Conservation (phyloP, 768 basidiomycete genomes). For the Tulasnella sp. region DNA sequence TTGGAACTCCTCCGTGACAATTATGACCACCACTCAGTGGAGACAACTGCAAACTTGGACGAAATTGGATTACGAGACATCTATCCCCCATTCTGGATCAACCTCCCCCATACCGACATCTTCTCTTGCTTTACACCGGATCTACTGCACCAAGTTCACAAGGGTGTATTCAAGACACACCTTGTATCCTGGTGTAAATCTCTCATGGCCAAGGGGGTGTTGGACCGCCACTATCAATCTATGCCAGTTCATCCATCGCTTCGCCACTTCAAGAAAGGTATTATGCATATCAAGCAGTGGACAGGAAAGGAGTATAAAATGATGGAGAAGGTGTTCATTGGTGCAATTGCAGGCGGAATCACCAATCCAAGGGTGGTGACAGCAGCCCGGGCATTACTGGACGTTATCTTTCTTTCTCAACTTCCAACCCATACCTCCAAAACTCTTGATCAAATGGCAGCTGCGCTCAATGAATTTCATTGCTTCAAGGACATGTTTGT, state of each 20-base stretch:
- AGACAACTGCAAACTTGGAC: no score
- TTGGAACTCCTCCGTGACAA: neutral
- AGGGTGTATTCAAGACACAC: slow-evolving; percentile 14
- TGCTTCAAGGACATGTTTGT: slow-evolving; percentile 29
- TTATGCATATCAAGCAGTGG: slow-evolving; percentile 11
- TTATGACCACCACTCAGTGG: slow-evolving; percentile 22
- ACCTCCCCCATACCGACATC: slow-evolving; percentile 9
- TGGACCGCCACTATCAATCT: slow-evolving; percentile 1
- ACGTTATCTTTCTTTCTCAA: slow-evolving; percentile 32
- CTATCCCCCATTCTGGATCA: slow-evolving; percentile 8
- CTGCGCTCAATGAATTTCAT: slow-evolving; percentile 28
- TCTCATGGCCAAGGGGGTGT: slow-evolving; percentile 1
- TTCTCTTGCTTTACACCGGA: slow-evolving; percentile 8
- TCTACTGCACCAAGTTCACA: slow-evolving; percentile 14
- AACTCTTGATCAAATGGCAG: slow-evolving; percentile 24
- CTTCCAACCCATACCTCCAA: slow-evolving; percentile 25
- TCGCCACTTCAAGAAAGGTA: slow-evolving; percentile 4
- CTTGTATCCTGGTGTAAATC: slow-evolving; percentile 5
- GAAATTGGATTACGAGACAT: slow-evolving; percentile 17
- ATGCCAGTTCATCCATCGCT: neutral
- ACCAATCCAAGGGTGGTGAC: neutral
- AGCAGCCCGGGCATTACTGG: slow-evolving; percentile 25
- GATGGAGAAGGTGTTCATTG: slow-evolving; percentile 6
- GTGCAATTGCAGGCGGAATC: slow-evolving; percentile 7
- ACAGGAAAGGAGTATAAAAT: slow-evolving; percentile 15